Conservation (phyloP, 75 land plant genomes). For the Picea glauca region DNA sequence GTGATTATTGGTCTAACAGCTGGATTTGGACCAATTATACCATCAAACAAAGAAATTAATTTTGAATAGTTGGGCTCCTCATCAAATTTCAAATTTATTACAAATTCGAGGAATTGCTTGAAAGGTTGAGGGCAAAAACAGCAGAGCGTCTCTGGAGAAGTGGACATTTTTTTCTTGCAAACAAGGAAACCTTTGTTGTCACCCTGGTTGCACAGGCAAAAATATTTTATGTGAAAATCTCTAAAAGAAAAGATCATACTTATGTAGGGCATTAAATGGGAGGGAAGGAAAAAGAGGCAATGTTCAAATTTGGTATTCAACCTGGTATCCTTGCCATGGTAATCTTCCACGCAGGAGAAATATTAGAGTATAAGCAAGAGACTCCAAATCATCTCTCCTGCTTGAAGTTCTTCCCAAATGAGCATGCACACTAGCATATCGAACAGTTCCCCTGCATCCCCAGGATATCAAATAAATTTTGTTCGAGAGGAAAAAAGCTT, state of each 20-base stretch:
- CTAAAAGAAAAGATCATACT: not conserved
- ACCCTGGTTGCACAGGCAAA: conserved; percentile 44
- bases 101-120: conserved; percentile 81
- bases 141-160: conserved; percentile 86
- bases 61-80: conserved; percentile 96
- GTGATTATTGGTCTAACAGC: conserved; percentile 85
- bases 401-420: conserved; percentile 94
- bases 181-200: conserved; percentile 94
- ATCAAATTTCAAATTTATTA: conserved; percentile 92
- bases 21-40: conserved; percentile 85
- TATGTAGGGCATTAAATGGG: not conserved
- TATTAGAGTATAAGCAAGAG: conserved; percentile 93
- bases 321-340: conserved; percentile 92
- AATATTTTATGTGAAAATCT: not conserved
- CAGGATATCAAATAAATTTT: no score
- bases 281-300: no score
- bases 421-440: conserved; percentile 99
- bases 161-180: conserved; percentile 97
- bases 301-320: not conserved
- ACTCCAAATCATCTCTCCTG: conserved; percentile 98
- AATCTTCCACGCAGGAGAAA: conserved; percentile 95
- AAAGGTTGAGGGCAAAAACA: conserved; percentile 91
- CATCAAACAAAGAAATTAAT: conserved; percentile 79
- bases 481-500: not conserved
- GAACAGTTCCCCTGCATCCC: conserved; percentile 83